Conservation (phyloP, 2,329 filamentous ascomycete species). For the Bipolaris sorokiniana region DNA sequence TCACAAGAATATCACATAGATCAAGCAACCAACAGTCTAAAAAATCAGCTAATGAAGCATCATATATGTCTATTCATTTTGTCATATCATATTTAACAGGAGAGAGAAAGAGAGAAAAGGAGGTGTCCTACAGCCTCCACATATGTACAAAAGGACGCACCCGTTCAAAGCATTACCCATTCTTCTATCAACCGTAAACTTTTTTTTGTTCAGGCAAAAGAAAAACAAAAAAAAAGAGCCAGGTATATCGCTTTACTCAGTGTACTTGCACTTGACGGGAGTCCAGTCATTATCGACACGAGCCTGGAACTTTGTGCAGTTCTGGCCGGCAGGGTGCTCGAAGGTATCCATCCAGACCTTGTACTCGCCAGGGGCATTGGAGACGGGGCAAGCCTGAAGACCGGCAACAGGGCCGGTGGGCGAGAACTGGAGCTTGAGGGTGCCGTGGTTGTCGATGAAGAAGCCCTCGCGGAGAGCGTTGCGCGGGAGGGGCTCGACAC, state of each 20-base stretch:
- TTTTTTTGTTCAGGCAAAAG: background rate
- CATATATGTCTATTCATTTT: too few species aligned
- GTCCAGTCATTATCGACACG: constrained; percentile 27
- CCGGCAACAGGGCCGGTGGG: constrained; percentile 36
- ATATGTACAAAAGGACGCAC: background rate
- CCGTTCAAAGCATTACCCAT: too few species aligned
- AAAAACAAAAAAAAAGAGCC: background rate
- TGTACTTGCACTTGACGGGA: constrained; percentile 32
- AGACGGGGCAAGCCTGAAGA: constrained; percentile 60
- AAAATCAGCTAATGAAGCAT: too few species aligned
- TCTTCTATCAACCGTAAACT: too few species aligned
- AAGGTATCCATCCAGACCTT: constrained; percentile 33
- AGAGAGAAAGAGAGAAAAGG: too few species aligned
- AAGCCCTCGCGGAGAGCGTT: constrained; percentile 59
- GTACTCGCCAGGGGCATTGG: constrained; percentile 46
- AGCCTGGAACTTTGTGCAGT: constrained; percentile 46
- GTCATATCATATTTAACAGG: too few species aligned
- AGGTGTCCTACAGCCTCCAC: too few species aligned
- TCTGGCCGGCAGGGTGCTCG: constrained; percentile 35
- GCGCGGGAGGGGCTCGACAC: constrained; percentile 47
- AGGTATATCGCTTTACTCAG: constrained; percentile 1
- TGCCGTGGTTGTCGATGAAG: constrained; percentile 50
- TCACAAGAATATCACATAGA: too few species aligned
- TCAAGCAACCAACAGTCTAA: too few species aligned
- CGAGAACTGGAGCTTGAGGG: constrained; percentile 54